Conservation (phyloP, 768 basidiomycete species). For the Neoboletus subvelutipes region DNA sequence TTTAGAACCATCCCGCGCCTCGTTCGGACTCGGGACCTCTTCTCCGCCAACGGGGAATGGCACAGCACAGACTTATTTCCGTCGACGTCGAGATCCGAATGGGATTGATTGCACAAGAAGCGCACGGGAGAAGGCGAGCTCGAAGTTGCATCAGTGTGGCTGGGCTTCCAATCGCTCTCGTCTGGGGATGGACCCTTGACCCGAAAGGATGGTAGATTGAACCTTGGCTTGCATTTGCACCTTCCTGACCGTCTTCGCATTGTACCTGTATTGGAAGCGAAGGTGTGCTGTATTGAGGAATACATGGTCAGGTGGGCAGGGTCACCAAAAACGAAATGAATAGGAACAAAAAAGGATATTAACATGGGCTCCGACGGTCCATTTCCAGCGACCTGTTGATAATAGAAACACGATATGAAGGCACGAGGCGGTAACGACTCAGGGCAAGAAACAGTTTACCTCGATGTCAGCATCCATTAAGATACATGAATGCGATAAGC, state of each 20-base stretch:
- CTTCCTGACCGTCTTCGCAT: background rate
- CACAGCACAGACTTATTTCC: background rate
- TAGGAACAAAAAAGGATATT: conserved; percentile 12
- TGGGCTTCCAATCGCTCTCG: background rate
- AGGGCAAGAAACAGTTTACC: conserved; percentile 7
- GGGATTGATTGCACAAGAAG: conserved; percentile 1
- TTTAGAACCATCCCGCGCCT: background rate
- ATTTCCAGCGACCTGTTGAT: conserved; percentile 10
- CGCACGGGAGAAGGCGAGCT: background rate
- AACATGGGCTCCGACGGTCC: conserved; percentile 11
- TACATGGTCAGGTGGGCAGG: conserved; percentile 7
- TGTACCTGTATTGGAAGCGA: conserved; percentile 12
- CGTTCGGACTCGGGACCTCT: background rate
- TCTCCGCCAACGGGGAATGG: background rate
- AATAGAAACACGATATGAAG: background rate
- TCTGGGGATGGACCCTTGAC: conserved; percentile 18
- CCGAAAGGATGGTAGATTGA: conserved; percentile 19
- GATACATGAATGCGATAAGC: conserved; percentile 4
- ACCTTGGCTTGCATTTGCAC: conserved; percentile 13
- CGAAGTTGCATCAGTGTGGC: conserved; percentile 4
- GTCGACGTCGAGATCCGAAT: background rate
- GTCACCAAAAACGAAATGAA: conserved; percentile 12
- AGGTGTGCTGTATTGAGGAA: conserved; percentile 6
- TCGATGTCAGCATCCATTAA: conserved; percentile 5
- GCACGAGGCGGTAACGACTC: background rate